Conservation (phyloP, 2,329 filamentous ascomycete genomes). For the Arthrobotrys conoides region DNA sequence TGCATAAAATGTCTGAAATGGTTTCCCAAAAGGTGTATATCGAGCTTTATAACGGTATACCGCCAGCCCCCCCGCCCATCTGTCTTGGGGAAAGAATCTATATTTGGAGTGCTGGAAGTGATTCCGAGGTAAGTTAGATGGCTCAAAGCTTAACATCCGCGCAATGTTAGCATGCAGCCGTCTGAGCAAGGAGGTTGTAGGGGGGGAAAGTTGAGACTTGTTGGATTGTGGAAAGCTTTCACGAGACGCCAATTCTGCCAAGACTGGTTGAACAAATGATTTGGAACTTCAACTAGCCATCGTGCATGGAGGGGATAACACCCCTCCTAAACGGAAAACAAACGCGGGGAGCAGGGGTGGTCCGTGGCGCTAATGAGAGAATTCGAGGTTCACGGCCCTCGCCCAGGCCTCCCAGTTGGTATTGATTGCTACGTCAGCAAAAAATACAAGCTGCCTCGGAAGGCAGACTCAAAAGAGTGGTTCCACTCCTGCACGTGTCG, state of each 20-base stretch:
- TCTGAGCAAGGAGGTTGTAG: slow-evolving; percentile 9
- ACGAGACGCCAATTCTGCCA: background rate
- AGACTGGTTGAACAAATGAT: slow-evolving; percentile 26
- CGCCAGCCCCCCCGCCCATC: background rate
- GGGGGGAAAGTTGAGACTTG: slow-evolving; percentile 11
- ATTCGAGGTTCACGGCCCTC: slow-evolving; percentile 19
- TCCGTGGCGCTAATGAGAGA: slow-evolving; percentile 10
- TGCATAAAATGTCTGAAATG: background rate
- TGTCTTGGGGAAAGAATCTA: slow-evolving; percentile 16
- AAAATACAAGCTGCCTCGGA: slow-evolving; percentile 21
- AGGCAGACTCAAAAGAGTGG: slow-evolving; percentile 18
- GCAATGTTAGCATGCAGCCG: background rate
- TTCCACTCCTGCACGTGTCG: slow-evolving; percentile 13
- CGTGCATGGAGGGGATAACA: slow-evolving; percentile 39
- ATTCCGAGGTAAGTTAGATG: slow-evolving; percentile 9
- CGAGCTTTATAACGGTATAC: slow-evolving; percentile 2
- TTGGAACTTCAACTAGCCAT: slow-evolving; percentile 42
- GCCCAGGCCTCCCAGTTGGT: slow-evolving; percentile 25
- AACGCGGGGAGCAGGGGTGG: slow-evolving; percentile 41
- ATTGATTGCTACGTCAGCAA: slow-evolving; percentile 29
- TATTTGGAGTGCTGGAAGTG: slow-evolving; percentile 22
- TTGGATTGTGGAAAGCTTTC: slow-evolving; percentile 34
- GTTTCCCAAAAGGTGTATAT: slow-evolving; percentile 11
- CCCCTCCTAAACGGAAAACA: slow-evolving; percentile 58
- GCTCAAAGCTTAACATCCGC: slow-evolving; percentile 23